Evolutionary conservation across 352 stramenopile genomes (phyloP).

Genomic region (Albugo candida): DNA sequence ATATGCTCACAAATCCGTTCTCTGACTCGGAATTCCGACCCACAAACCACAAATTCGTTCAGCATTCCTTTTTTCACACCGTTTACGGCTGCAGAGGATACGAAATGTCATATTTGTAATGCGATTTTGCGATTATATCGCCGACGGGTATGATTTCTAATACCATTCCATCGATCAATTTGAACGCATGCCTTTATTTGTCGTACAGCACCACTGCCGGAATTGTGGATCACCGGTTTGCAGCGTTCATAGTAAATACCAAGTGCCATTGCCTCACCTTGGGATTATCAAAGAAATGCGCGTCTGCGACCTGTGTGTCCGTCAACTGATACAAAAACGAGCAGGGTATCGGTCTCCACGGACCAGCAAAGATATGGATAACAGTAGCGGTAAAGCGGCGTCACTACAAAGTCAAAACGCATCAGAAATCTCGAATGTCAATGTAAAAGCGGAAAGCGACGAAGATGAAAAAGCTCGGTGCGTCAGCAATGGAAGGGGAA

Average conservation of each 20-base stretch:
- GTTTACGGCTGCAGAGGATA: slow-evolving; percentile 5
- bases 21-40: too few species aligned
- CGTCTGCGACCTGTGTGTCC: slow-evolving; percentile 51
- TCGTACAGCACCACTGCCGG: slow-evolving; percentile 28
- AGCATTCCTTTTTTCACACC: too few species aligned
- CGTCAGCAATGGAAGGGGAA: slow-evolving; percentile 2
- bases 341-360: slow-evolving; percentile 33
- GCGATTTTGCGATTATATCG: slow-evolving; percentile 22
- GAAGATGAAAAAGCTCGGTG: slow-evolving; percentile 13
- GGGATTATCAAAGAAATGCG: slow-evolving; percentile 57
- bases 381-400: not conserved
- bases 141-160: slow-evolving; percentile 18
- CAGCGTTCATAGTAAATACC: slow-evolving; percentile 57
- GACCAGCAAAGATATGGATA: not conserved
- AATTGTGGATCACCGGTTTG: slow-evolving; percentile 49
- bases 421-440: slow-evolving; percentile 2
- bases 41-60: too few species aligned
- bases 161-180: not conserved
- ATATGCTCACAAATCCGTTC: too few species aligned
- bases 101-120: slow-evolving; percentile 54
- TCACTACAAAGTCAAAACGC: slow-evolving; percentile 3
- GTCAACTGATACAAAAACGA: slow-evolving; percentile 42
- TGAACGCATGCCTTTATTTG: not conserved
- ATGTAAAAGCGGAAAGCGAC: slow-evolving; percentile 2
- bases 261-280: slow-evolving; percentile 46